Evolutionary conservation across 2,329 filamentous ascomycete species (phyloP).

Genomic region (Fusarium falciforme): DNA sequence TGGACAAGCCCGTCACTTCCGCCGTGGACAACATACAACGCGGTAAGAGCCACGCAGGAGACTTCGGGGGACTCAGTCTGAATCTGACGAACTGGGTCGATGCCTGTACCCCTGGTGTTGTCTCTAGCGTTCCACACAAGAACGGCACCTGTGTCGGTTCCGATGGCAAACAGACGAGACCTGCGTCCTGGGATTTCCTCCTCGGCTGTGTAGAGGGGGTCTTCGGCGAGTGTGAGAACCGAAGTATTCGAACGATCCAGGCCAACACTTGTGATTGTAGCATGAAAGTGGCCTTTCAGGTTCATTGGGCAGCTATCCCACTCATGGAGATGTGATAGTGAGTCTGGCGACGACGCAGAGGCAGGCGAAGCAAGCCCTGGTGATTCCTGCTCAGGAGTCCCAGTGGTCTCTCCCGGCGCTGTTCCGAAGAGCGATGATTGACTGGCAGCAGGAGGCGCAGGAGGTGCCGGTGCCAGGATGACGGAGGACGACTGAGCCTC

Average conservation of each 20-base stretch:
- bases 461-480: conserved; percentile 7
- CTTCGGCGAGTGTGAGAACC: conserved; percentile 78
- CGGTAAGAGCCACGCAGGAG: conserved; percentile 83
- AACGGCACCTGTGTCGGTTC: conserved; percentile 81
- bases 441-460: conserved; percentile 1
- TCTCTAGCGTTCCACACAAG: conserved; percentile 88
- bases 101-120: conserved; percentile 53
- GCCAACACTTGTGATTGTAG: conserved; percentile 75
- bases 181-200: conserved; percentile 85
- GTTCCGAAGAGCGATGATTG: conserved; percentile 48
- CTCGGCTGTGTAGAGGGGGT: conserved; percentile 68
- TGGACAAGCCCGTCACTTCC: conserved; percentile 96
- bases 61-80: conserved; percentile 92
- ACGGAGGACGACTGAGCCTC: conserved; percentile 20
- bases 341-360: conserved; percentile 31
- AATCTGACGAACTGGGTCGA: conserved; percentile 82
- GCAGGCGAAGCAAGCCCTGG: conserved; percentile 39
- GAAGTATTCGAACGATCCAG: conserved; percentile 82
- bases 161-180: conserved; percentile 82
- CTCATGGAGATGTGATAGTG: conserved; percentile 41
- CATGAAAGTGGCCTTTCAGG: conserved; percentile 68
- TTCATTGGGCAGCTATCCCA: conserved; percentile 46
- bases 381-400: conserved; percentile 33
- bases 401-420: conserved; percentile 7
- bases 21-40: conserved; percentile 90